These are phyloP conservation scores for Rhinocladiella mackenziei DNA, from an alignment of 2,329 filamentous ascomycete species.

Conservation along the genomic window DNA sequence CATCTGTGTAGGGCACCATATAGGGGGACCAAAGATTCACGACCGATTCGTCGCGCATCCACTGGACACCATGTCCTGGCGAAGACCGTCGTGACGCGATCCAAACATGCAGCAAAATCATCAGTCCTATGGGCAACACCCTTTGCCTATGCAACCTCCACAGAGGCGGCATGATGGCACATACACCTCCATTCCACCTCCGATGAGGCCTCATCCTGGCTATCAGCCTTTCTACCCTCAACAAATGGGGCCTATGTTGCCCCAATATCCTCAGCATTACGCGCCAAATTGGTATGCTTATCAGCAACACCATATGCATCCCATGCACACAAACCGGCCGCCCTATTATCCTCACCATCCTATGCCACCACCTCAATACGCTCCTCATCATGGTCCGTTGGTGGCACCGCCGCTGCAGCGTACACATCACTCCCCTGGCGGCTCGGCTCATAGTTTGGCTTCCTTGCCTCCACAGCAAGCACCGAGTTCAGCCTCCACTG, in stretches of 20 bases:
- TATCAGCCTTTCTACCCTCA: conserved; percentile 56
- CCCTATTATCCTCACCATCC: conserved; percentile 43
- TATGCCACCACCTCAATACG: conserved; percentile 40
- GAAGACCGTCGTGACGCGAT: conserved; percentile 23
- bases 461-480: conserved; percentile 28
- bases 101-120: conserved; percentile 34
- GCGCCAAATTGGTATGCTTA: conserved; percentile 44
- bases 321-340: conserved; percentile 39
- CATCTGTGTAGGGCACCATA: conserved; percentile 10
- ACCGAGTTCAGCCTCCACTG: conserved; percentile 32
- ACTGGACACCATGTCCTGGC: conserved; percentile 21
- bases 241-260: conserved; percentile 53
- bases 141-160: conserved; percentile 48
- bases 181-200: conserved; percentile 44
- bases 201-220: conserved; percentile 55
- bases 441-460: conserved; percentile 16
- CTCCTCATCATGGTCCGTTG: conserved; percentile 30
- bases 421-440: conserved; percentile 27
- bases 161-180: conserved; percentile 46
- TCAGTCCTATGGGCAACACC: conserved; percentile 40
- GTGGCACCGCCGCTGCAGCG: conserved; percentile 25
- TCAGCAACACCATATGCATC: conserved; percentile 39
- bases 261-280: conserved; percentile 45
- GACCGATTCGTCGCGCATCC: conserved; percentile 9
- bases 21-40: conserved; percentile 3